phyloP scores from a whole-genome alignment of 1,284 basidiomycete genomes.

The Xanthoconium separans region DNA sequence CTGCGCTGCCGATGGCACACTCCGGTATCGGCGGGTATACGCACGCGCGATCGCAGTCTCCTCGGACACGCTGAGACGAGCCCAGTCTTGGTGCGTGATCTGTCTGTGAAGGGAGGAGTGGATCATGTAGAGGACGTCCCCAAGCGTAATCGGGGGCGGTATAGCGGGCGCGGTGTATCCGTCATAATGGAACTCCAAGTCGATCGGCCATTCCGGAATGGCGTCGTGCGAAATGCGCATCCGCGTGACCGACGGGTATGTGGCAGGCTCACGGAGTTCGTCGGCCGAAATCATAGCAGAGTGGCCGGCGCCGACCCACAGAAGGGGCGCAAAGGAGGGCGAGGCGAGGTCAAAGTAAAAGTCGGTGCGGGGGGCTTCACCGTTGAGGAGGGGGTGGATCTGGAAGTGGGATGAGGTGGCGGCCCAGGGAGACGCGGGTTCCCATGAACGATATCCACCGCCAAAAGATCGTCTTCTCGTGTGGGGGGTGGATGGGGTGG shows the following conservation, averaged over 20 bases:
- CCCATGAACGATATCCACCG: conserved; percentile 26
- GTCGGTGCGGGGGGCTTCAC: conserved; percentile 43
- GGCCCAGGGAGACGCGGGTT: conserved; percentile 25
- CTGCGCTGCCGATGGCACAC: conserved; percentile 38
- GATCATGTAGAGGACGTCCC: conserved; percentile 55
- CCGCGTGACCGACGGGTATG: conserved; percentile 53
- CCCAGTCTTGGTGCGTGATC: conserved; percentile 61
- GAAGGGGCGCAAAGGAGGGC: conserved; percentile 45
- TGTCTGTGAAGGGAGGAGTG: conserved; percentile 50
- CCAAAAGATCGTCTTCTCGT: conserved; percentile 44
- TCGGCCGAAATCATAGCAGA: conserved; percentile 38
- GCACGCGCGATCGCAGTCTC: conserved; percentile 49
- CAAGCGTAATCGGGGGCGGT: conserved; percentile 51
- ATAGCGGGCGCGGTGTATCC: conserved; percentile 12
- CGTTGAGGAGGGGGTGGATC: conserved; percentile 59
- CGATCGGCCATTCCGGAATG: conserved; percentile 62
- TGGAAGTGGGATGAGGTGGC: conserved; percentile 37
- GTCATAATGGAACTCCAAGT: conserved; percentile 42
- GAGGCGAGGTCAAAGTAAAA: conserved; percentile 57
- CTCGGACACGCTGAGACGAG: conserved; percentile 38
- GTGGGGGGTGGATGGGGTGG: conserved; percentile 17
- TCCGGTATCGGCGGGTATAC: conserved; percentile 53
- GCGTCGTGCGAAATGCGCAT: conserved; percentile 57
- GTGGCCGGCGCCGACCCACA: conserved; percentile 39
- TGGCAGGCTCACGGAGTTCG: conserved; percentile 52